Evolutionary conservation across 495 filamentous ascomycete genomes (phyloP).

Genomic region (Rhypophila decipiens): DNA sequence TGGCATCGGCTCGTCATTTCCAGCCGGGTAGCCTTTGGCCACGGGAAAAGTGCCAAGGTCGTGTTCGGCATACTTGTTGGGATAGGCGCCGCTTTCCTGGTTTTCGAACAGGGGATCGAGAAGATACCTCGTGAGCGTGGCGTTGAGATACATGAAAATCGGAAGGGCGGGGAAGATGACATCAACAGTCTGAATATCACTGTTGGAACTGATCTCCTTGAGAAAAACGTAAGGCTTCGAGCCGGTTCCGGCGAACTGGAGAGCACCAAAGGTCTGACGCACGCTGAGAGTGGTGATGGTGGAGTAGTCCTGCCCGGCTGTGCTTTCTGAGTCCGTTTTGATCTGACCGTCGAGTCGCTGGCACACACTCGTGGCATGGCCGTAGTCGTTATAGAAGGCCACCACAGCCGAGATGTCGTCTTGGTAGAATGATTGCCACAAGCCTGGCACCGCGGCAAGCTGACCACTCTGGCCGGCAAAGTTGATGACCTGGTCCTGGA

Average conservation of each 20-base stretch:
- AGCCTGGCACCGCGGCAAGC: constrained; percentile 60
- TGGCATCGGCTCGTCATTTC: constrained; percentile 85
- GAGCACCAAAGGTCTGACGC: constrained; percentile 82
- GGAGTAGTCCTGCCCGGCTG: constrained; percentile 63
- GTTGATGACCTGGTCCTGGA: constrained; percentile 66
- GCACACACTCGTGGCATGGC: constrained; percentile 44
- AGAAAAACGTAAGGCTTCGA: constrained; percentile 76
- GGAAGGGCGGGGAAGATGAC: constrained; percentile 91
- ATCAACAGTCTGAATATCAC: constrained; percentile 91
- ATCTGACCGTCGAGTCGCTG: constrained; percentile 63
- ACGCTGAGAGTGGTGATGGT: constrained; percentile 80
- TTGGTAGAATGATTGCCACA: constrained; percentile 68
- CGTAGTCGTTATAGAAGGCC: constrained; percentile 70
- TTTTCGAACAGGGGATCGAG: constrained; percentile 87
- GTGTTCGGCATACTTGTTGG: constrained; percentile 79
- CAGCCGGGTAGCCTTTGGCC: constrained; percentile 79
- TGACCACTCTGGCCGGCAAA: constrained; percentile 65
- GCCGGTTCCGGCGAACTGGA: constrained; percentile 73
- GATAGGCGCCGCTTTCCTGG: constrained; percentile 84
- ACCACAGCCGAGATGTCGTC: constrained; percentile 51
- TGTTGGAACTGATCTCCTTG: constrained; percentile 93
- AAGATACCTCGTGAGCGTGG: constrained; percentile 73
- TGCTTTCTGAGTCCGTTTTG: constrained; percentile 60
- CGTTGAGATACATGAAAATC: constrained; percentile 85
- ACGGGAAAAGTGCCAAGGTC: constrained; percentile 91